Conservation (phyloP, 441 rosid species). For the Macaranga tanarius region DNA sequence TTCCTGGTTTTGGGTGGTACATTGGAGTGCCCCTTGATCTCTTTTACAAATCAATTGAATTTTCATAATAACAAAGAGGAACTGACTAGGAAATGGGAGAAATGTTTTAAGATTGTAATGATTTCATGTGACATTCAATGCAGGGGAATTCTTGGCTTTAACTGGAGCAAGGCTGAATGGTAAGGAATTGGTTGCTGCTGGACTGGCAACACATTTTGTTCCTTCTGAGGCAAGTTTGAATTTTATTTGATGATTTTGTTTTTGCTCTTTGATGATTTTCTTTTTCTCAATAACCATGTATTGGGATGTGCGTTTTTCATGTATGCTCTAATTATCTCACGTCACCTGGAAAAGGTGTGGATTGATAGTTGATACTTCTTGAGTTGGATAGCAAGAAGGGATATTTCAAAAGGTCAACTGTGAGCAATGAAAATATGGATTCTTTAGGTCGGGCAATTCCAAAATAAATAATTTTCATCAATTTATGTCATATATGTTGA, state of each 20-base stretch:
- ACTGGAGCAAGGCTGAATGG: constrained; percentile 83
- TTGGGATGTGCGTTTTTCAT: not conserved
- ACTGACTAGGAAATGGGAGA: not conserved
- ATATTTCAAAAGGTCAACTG: not conserved
- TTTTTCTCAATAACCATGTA: not conserved
- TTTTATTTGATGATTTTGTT: not conserved
- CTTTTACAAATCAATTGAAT: too few species aligned
- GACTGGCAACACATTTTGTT: constrained; percentile 89
- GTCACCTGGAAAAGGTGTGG: not conserved
- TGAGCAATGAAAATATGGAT: not conserved
- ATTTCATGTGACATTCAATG: constrained; percentile 4
- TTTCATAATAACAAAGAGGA: constrained; percentile 1
- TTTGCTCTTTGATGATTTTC: not conserved
- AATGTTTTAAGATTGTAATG: not conserved
- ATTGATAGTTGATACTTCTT: not conserved
- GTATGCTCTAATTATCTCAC: not conserved
- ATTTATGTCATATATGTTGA: too few species aligned
- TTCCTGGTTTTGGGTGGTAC: too few species aligned
- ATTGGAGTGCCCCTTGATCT: too few species aligned
- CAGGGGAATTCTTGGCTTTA: constrained; percentile 87
- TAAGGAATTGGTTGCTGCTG: constrained; percentile 72
- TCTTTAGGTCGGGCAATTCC: not conserved
- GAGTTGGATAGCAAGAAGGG: not conserved
- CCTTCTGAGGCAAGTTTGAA: constrained; percentile 56
- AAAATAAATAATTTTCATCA: too few species aligned